Evolutionary conservation across 2,329 filamentous ascomycete species (phyloP), one percentile per base, ranked within the genome.

Genomic region (Fusarium musae): DNA sequence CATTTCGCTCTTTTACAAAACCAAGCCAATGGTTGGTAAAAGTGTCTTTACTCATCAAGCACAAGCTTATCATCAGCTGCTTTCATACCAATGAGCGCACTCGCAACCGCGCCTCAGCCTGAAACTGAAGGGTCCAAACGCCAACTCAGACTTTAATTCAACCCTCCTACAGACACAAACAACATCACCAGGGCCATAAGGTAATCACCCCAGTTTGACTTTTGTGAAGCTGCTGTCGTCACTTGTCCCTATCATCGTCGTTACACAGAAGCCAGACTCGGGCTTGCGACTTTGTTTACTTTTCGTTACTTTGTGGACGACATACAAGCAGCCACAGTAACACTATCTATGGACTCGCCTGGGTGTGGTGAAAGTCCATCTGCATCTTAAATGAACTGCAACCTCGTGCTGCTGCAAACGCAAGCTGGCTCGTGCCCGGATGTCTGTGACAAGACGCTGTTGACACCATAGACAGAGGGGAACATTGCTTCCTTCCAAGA

Each of bases 41-140:
- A 46, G 40, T 37, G 47, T 44, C 42, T 39, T 43, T 50, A 13
- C 49, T 37, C 23, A 12, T 37, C 32, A 34, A 58, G 21, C 50
- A 61, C 21, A 37, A n/a, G 44, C 52, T 40, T 66, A 43, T 60
- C 42, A 40, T 52, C 12, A 37, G 19, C 30, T 16, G n/a, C 37
- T 40, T 56, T 15, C 26, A 43, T 56, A 15, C 52, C 37, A 56
- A 57, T 44, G 21, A 59, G 19, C 49, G 16, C 49, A 36, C 49
- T 36, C 42, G 40, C 40, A 53, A 50, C 54, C 54, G 26, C 34
- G 54, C 58, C 47, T 71, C 70, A 73, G 58, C 67, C 62, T 73
- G 70, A 73, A 73, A 73, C 70, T 52, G 53, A 73, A 70, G 58
- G 70, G 70, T 73, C 70, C 62, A 73, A 59, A 66, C 47, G 53